phyloP scores from a whole-genome alignment of 2,329 filamentous ascomycete genomes.

The Exophiala aquamarina region DNA sequence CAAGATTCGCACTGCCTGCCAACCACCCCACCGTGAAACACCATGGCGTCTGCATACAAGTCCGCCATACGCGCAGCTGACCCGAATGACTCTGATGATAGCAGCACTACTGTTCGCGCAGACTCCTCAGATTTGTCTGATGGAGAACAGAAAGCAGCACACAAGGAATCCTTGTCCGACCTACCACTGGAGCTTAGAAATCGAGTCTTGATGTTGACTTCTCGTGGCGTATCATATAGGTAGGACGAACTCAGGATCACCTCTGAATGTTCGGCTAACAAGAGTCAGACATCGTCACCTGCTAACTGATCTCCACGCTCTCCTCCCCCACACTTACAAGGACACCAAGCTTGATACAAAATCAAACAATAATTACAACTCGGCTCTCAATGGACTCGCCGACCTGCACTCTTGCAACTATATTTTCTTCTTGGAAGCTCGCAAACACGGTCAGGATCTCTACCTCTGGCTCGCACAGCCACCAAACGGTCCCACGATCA shows the following conservation, averaged over 20 bases:
- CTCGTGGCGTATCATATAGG: conserved; percentile 87
- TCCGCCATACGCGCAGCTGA: conserved; percentile 37
- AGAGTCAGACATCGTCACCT: conserved; percentile 79
- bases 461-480: conserved; percentile 93
- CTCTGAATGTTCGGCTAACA: conserved; percentile 10
- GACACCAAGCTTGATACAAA: conserved; percentile 98
- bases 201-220: conserved; percentile 84
- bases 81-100: conserved; percentile 24
- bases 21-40: conserved; percentile 1
- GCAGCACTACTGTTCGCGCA: conserved; percentile 43
- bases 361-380: conserved; percentile 63
- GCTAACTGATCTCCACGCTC: conserved; percentile 79
- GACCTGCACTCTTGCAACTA: conserved; percentile 93
- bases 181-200: conserved; percentile 39
- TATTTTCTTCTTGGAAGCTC: conserved; percentile 89
- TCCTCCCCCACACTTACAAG: conserved; percentile 90
- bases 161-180: conserved; percentile 10
- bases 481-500: conserved; percentile 75
- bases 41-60: conserved; percentile 60
- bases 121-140: conserved; percentile 48
- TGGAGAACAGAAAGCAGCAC: conserved; percentile 54
- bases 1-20: neutral
- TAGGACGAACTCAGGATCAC: conserved; percentile 41
- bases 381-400: conserved; percentile 72
- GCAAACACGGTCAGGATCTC: conserved; percentile 83